Evolutionary conservation across 768 basidiomycete species (phyloP).

Genomic region (Pleurotus citrinopileatus): DNA sequence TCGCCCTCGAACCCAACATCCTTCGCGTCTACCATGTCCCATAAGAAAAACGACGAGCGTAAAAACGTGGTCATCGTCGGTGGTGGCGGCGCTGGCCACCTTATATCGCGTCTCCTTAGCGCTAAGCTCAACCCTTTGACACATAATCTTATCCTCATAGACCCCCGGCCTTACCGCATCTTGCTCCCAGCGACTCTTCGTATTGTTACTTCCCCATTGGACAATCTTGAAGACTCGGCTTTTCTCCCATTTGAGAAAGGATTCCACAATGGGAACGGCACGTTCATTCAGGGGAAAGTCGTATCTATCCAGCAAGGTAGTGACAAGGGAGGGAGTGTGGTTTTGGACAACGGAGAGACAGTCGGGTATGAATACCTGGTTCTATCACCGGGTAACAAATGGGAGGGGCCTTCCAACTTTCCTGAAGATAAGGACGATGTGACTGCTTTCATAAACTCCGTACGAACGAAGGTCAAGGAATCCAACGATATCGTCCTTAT

Average conservation of each 20-base stretch:
- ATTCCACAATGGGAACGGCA: constrained; percentile 44
- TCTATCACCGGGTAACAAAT: constrained; percentile 55
- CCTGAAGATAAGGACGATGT: constrained; percentile 31
- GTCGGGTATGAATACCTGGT: constrained; percentile 56
- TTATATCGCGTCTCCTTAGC: constrained; percentile 45
- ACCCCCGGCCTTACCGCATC: constrained; percentile 45
- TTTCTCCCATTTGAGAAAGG: constrained; percentile 52
- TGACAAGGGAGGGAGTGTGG: constrained; percentile 41
- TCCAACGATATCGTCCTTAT: constrained; percentile 48
- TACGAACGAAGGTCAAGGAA: constrained; percentile 30
- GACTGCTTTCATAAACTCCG: constrained; percentile 21
- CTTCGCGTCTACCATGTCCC: not conserved
- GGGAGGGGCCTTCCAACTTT: constrained; percentile 47
- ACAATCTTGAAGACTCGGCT: constrained; percentile 38
- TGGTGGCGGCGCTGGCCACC: constrained; percentile 52
- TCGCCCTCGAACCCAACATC: constrained; percentile 1
- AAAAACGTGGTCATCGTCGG: constrained; percentile 48
- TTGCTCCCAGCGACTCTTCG: constrained; percentile 52
- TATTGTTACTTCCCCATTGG: constrained; percentile 44
- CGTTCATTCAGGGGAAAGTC: constrained; percentile 38
- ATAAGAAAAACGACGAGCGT: constrained; percentile 17
- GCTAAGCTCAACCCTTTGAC: constrained; percentile 43
- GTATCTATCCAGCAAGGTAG: constrained; percentile 26
- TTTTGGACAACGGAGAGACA: constrained; percentile 46
- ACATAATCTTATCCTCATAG: constrained; percentile 55